Evolutionary conservation across 768 basidiomycete species (phyloP).

Genomic region (Leucocoprinus birnbaumii): DNA sequence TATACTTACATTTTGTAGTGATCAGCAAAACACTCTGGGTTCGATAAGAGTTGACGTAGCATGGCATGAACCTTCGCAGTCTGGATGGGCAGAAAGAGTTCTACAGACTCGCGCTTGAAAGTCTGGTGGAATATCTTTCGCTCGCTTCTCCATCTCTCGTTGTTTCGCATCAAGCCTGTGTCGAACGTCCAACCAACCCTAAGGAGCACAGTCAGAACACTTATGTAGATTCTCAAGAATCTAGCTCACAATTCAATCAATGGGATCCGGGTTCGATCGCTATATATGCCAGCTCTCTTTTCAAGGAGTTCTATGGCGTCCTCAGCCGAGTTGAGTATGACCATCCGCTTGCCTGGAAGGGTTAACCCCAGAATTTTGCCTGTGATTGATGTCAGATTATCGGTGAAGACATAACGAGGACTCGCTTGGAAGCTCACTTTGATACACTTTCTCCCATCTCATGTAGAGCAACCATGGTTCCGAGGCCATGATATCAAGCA

Average conservation of each 20-base stretch:
- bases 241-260: slow-evolving; percentile 1
- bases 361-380: slow-evolving; percentile 5
- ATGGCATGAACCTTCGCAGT: slow-evolving; percentile 1
- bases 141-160: slow-evolving; percentile 4
- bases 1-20: slow-evolving; percentile 4
- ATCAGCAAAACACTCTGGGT: slow-evolving; percentile 1
- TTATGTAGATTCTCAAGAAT: neutral
- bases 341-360: neutral
- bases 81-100: neutral
- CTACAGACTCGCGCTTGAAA: slow-evolving; percentile 7
- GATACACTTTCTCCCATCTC: neutral
- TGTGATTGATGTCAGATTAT: neutral
- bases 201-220: neutral
- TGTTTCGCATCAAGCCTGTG: slow-evolving; percentile 1
- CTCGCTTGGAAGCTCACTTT: neutral
- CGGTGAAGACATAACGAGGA: too few relatives aligned
- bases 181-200: slow-evolving; percentile 8
- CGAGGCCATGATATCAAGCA: neutral
- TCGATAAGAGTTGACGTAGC: neutral
- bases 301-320: slow-evolving; percentile 5
- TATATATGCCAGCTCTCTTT: slow-evolving; percentile 6
- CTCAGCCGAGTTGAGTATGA: neutral
- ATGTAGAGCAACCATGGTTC: slow-evolving; percentile 7
- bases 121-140: slow-evolving; percentile 4
- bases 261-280: neutral